Conservation (phyloP, 2,329 filamentous ascomycete species). For the Ophiostoma ips region DNA sequence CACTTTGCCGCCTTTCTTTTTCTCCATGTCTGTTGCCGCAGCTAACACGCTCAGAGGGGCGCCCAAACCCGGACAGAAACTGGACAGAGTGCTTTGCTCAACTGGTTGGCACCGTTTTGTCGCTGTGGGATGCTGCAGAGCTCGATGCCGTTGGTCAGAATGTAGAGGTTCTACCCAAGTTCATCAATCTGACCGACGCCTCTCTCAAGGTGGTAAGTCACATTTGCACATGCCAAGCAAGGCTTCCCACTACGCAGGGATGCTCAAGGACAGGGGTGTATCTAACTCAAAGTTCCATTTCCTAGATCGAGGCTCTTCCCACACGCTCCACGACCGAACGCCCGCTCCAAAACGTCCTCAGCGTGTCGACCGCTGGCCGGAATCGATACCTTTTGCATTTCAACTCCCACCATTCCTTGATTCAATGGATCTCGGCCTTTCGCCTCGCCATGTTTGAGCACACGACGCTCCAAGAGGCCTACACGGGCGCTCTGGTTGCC, state of each 20-base stretch:
- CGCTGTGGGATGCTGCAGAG: conserved; percentile 88
- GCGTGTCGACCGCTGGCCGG: conserved; percentile 85
- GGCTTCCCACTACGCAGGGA: neutral
- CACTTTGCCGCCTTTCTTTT: neutral
- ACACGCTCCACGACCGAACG: conserved; percentile 65
- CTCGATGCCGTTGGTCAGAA: conserved; percentile 77
- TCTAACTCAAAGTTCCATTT: neutral
- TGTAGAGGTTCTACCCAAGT: conserved; percentile 41
- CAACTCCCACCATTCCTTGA: conserved; percentile 81
- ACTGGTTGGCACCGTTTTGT: conserved; percentile 85
- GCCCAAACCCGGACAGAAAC: conserved; percentile 68
- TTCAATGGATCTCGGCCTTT: conserved; percentile 93
- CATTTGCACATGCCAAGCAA: neutral
- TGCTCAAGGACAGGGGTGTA: neutral
- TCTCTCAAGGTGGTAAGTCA: conserved; percentile 84
- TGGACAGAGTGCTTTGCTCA: conserved; percentile 98
- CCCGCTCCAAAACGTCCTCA: conserved; percentile 85
- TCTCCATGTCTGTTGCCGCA: neutral
- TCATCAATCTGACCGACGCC: conserved; percentile 93
- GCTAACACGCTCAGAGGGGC: conserved; percentile 51
- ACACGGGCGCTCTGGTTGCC: conserved; percentile 88
- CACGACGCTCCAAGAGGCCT: conserved; percentile 83
- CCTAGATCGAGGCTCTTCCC: conserved; percentile 76
- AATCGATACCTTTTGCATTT: conserved; percentile 95
- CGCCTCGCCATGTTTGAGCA: conserved; percentile 91